Base-by-base conservation (phyloP, 805 yeast genomes). In the Schwanniomyces polymorphus region DNA sequence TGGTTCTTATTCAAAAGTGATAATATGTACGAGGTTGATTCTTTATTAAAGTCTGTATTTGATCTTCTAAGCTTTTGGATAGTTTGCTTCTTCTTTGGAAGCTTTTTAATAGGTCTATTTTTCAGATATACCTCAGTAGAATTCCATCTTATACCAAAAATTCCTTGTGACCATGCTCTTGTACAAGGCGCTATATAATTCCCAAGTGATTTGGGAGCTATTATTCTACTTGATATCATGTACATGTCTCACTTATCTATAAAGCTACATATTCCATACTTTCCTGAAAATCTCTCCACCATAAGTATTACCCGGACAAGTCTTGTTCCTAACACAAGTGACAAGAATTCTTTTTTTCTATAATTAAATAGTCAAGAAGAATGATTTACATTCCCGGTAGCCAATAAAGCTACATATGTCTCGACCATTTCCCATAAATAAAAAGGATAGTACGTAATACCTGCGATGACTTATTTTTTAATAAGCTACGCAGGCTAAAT, bases 1-100 rank as follows among this genome's bases (percentile, higher is more conserved):
- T 47, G 49, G 25, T 53, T 57, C 28, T 58, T 58, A 29, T 58
- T 60, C 38, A 65, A 51, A 4, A 64, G 53, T 11, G 65, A 56
- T 10, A 65, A 45, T 10, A 65, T 60, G 35, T 59, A 55, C 23
- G 45, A 53, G 7, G 61, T 58, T 6, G 66, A 56, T 41, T 65
- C 67, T 23, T 49, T 48, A 17, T 56, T 57, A 26, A 53, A 53
- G 27, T 53, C 52, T 3, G 64, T 57, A 39, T 57, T 60, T 2
- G 64, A 48, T 37, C 60, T 52, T 45, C 70, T 52, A 16, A 66
- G 52, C 42, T 63, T 59, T 46, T 68, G 71, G 27, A 66, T 56
- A n/a, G 65, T 47, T 11, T 59, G 51, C 39, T 56, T 48, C 41
- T 61, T 61, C 50, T 60, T 65, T 47, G 35, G 35, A 3, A 16